Conservation (phyloP, 208 protist species). For the Wallacemonas collosoma region DNA sequence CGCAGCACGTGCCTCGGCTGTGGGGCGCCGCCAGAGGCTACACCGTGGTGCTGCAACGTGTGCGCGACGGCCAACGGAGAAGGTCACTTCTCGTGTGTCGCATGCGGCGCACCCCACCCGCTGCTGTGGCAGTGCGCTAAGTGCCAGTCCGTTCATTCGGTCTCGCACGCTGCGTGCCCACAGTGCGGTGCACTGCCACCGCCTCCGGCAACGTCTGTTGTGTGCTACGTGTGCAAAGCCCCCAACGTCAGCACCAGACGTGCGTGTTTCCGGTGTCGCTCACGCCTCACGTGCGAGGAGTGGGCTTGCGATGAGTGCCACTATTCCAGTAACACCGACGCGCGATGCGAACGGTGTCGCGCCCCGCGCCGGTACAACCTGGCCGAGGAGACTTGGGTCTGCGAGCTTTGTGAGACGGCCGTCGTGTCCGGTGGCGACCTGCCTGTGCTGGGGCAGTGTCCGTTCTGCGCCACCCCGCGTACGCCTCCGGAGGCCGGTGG, state of each 20-base stretch:
- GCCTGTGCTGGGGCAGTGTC: slow-evolving; percentile 49
- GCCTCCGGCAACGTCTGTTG: slow-evolving; percentile 3
- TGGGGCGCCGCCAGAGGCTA: slow-evolving; percentile 27
- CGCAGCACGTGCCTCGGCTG: slow-evolving; percentile 71
- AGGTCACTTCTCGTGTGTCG: slow-evolving; percentile 32
- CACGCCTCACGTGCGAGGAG: slow-evolving; percentile 38
- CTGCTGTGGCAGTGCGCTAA: slow-evolving; percentile 37
- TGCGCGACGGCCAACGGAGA: slow-evolving; percentile 49
- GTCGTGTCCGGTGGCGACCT: slow-evolving; percentile 67
- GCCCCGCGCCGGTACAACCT: slow-evolving; percentile 48
- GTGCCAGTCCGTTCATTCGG: slow-evolving; percentile 23
- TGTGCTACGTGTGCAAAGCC: slow-evolving; percentile 57
- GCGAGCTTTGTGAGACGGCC: slow-evolving; percentile 67
- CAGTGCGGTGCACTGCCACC: slow-evolving; percentile 29
- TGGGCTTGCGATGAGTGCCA: slow-evolving; percentile 64
- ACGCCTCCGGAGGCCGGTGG: not conserved
- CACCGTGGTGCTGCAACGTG: slow-evolving; percentile 51
- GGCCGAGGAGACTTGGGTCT: slow-evolving; percentile 69
- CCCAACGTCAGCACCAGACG: slow-evolving; percentile 46
- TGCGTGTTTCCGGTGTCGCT: slow-evolving; percentile 75
- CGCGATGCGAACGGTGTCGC: slow-evolving; percentile 48
- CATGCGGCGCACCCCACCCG: slow-evolving; percentile 48
- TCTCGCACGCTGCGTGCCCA: slow-evolving; percentile 8
- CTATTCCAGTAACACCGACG: slow-evolving; percentile 26
- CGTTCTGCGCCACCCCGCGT: slow-evolving; percentile 46